A percentile compares a stretch with the other conserved stretches of the same genome.
Evolutionary conservation across 345 rosid species (phyloP).

Genomic region (Aquilaria yunnanensis): DNA sequence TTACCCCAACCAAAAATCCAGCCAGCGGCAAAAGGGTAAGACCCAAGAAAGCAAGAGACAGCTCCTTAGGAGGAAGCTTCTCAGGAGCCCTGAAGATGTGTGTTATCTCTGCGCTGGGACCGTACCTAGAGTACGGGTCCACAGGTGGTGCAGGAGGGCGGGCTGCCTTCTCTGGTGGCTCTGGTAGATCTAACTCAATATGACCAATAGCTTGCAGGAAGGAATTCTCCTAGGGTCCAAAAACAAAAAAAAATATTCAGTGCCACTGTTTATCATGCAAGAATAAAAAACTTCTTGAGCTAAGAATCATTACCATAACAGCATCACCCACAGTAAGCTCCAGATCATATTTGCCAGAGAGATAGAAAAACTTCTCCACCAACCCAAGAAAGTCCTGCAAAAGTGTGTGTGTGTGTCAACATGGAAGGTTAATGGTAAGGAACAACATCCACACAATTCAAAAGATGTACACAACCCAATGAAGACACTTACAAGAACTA

Average conservation of each 20-base stretch:
- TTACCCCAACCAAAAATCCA: conserved; percentile 87
- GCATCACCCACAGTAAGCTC: conserved; percentile 91
- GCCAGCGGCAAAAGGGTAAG: conserved; percentile 62
- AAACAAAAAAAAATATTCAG: conserved; percentile 5
- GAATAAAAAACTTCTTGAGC: conserved; percentile 1
- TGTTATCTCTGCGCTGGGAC: conserved; percentile 78
- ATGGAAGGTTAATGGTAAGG: not conserved
- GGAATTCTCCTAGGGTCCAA: conserved; percentile 66
- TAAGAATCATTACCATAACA: conserved; percentile 61
- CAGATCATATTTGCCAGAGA: conserved; percentile 81
- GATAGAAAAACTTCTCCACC: conserved; percentile 91
- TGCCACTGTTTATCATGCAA: not conserved
- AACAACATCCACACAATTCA: no score
- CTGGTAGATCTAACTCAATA: conserved; percentile 84
- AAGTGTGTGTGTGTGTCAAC: not conserved
- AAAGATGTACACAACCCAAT: no score
- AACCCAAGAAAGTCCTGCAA: conserved; percentile 86
- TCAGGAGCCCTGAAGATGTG: conserved; percentile 91
- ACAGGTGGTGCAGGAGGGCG: conserved; percentile 56
- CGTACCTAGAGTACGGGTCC: conserved; percentile 68
- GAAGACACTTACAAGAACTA: conserved; percentile 62
- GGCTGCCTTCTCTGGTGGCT: conserved; percentile 88
- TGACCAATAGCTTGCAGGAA: conserved; percentile 59
- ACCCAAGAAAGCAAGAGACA: conserved; percentile 84
- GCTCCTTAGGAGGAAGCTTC: conserved; percentile 73